A percentile compares a stretch with the other conserved stretches of the same genome.
Conservation (phyloP, 208 protist species). For the Acanthamoeba healyi region DNA sequence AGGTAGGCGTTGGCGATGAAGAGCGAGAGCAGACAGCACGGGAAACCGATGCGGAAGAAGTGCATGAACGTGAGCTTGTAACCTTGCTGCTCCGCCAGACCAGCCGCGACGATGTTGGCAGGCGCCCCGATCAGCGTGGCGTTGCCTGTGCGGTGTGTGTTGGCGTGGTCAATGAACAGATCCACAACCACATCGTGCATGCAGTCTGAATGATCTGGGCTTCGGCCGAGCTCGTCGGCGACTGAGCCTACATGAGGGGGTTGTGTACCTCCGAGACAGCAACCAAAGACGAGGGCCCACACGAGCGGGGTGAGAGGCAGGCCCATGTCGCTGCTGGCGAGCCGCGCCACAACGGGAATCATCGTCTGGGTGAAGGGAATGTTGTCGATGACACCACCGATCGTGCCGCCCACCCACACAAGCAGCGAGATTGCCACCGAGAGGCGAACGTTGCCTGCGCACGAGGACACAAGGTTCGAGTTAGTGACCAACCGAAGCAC, state of each 20-base stretch:
- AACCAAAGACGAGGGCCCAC: slow-evolving; percentile 87
- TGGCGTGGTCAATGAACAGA: background rate
- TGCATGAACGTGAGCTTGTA: slow-evolving; percentile 48
- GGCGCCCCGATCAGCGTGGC: slow-evolving; percentile 85
- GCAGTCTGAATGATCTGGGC: too few species aligned
- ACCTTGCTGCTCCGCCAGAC: slow-evolving; percentile 78
- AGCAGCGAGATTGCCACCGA: slow-evolving; percentile 37
- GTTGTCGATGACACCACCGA: slow-evolving; percentile 74
- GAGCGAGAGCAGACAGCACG: slow-evolving; percentile 33
- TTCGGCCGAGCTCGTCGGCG: too few species aligned
- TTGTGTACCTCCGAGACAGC: slow-evolving; percentile 88
- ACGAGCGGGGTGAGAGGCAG: slow-evolving; percentile 87
- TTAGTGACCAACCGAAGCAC: too few species aligned
- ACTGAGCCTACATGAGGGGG: background rate
- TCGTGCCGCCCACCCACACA: slow-evolving; percentile 79
- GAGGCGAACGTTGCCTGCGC: background rate
- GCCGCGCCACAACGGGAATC: slow-evolving; percentile 79
- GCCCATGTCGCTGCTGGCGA: slow-evolving; percentile 78
- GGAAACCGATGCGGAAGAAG: slow-evolving; percentile 81
- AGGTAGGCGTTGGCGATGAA: slow-evolving; percentile 39
- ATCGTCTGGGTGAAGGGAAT: slow-evolving; percentile 78
- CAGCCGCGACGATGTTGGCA: slow-evolving; percentile 86
- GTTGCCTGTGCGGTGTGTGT: background rate
- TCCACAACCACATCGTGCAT: background rate
- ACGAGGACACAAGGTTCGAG: background rate